Conservation (phyloP, 1,139 yeast species). For the Diutina rugosa region DNA sequence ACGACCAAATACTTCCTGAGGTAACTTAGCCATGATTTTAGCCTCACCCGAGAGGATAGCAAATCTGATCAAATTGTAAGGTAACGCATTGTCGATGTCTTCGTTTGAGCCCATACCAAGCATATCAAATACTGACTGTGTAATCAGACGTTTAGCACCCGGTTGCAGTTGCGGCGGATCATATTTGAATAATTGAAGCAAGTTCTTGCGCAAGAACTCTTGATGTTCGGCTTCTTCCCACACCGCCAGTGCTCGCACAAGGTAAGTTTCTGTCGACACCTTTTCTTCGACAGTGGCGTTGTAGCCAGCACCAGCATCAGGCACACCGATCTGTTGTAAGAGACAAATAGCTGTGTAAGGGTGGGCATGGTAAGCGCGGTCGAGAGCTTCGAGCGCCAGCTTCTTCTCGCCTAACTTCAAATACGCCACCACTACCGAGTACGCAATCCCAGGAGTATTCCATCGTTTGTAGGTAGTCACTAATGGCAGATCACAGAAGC, state of each 20-base stretch:
- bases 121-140: neutral
- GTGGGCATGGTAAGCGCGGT: constrained; percentile 39
- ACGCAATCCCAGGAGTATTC: constrained; percentile 65
- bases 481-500: constrained; percentile 41
- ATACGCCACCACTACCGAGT: constrained; percentile 54
- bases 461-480: constrained; percentile 47
- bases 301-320: constrained; percentile 4
- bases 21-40: constrained; percentile 56
- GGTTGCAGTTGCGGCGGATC: neutral
- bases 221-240: constrained; percentile 36
- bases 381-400: constrained; percentile 34
- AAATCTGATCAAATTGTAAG: constrained; percentile 50
- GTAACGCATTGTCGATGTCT: constrained; percentile 16
- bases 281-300: constrained; percentile 8
- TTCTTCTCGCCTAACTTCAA: constrained; percentile 23
- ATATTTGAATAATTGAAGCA: constrained; percentile 20
- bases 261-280: constrained; percentile 37
- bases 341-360: constrained; percentile 48
- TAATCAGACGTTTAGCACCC: neutral
- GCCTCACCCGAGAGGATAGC: constrained; percentile 61
- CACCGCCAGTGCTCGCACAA: constrained; percentile 33
- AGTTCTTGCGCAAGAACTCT: constrained; percentile 34
- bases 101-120: neutral
- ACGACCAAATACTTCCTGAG: constrained; percentile 45
- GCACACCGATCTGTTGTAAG: constrained; percentile 26